Base-by-base conservation (phyloP, 208 protist species). In the Zelonia costaricensis region DNA sequence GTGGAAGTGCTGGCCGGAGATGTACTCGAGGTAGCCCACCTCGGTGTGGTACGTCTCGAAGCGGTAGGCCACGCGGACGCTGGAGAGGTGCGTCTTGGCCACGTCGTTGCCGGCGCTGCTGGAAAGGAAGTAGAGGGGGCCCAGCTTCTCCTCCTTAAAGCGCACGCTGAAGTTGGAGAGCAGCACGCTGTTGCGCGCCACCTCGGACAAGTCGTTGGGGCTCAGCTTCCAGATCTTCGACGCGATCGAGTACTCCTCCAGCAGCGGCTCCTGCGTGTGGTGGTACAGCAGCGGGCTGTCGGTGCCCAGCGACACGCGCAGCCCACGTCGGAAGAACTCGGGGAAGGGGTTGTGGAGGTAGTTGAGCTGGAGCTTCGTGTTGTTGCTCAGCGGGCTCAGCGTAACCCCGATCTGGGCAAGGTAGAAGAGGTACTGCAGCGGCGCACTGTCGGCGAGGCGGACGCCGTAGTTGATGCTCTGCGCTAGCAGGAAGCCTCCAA, bases 401-500 rank as follows among this genome's bases (percentile, higher is more conserved):
- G 97, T 95, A 16, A 99, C 82, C 15, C 97, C 97, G 43, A 99
- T 92, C 68, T 99, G 98, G n/a, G 82, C 82, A 10, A 99, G 81
- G 78, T 99, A 99, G 70, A 97, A 99, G 30, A 99, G 88, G 78
- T 99, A 99, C 85, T 99, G 92, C 49, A 99, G 69, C 23, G 90
- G 78, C 6, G 94, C 85, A 20, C 84, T 75, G 25, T 97, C 84
- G 46, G 84, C 78, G 18, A 99, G 91, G 20, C 88, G 91, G 15
- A 99, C 97, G 53, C 98, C 98, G 78, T 99, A 98, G 62, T 85
- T 98, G 72, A 99, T 99, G 57, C 75, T 74, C 53, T 98, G 82
- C 28, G 97, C 75, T 23, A 98, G 67, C 36, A 99, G 76, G 47
- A 98, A 99, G 15, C 93, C 84, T 20, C 94, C 86, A 31, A 93